phyloP scores from a whole-genome alignment of 1,284 basidiomycete species.

The Moesziomyces antarcticus region DNA sequence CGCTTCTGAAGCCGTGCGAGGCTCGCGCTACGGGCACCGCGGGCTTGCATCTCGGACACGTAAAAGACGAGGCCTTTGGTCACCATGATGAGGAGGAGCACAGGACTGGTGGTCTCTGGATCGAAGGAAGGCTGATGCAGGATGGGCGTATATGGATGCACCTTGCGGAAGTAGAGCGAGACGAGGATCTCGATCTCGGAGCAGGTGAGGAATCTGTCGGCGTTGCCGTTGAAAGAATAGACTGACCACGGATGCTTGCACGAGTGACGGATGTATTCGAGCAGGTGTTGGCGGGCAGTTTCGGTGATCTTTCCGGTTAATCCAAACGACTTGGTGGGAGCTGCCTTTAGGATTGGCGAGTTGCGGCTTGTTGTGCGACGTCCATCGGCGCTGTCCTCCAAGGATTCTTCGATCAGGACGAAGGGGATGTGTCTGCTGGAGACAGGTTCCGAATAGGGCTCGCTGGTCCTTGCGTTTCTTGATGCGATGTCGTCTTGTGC shows the following conservation, averaged over 20 bases:
- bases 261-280: conserved; percentile 17
- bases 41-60: conserved; percentile 8
- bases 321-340: neutral
- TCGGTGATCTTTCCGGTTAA: conserved; percentile 2
- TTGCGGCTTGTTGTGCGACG: neutral
- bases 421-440: conserved; percentile 7
- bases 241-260: conserved; percentile 28
- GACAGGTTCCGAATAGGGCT: neutral
- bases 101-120: conserved; percentile 5
- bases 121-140: conserved; percentile 20
- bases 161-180: conserved; percentile 14
- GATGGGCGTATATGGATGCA: conserved; percentile 14
- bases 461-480: neutral
- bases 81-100: conserved; percentile 17
- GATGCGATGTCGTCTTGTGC: neutral
- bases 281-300: conserved; percentile 10
- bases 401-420: conserved; percentile 15
- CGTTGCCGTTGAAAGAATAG: conserved; percentile 15
- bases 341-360: neutral
- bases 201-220: conserved; percentile 12
- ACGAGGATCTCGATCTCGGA: conserved; percentile 16
- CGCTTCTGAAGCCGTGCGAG: conserved; percentile 13
- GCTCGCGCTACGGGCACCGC: conserved; percentile 1
- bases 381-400: neutral
- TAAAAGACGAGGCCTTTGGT: conserved; percentile 26